Percentiles rank a stretch among this genome's conserved stretches.
Evolutionary conservation across 352 stramenopile species (phyloP).

Genomic region (Phytophthora nicotianae): DNA sequence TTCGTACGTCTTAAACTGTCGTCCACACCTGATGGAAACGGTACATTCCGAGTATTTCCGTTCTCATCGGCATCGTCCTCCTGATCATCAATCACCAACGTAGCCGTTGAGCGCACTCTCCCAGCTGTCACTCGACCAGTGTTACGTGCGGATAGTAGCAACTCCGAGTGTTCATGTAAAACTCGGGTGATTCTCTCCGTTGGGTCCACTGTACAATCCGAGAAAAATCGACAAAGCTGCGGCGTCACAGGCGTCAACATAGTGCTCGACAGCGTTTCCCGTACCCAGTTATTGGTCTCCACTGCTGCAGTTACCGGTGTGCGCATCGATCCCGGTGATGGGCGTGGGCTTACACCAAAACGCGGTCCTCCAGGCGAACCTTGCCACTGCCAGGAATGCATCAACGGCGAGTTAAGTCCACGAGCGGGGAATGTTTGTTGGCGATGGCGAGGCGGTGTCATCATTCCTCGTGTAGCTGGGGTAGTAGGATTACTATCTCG

Average conservation of each 20-base stretch:
- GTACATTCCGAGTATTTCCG: slow-evolving; percentile 16
- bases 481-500: slow-evolving; percentile 27
- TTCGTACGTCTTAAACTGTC: slow-evolving; percentile 79
- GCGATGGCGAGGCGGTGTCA: slow-evolving; percentile 46
- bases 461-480: slow-evolving; percentile 26
- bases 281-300: slow-evolving; percentile 85
- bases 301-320: slow-evolving; percentile 82
- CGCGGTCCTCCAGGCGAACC: slow-evolving; percentile 41
- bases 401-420: slow-evolving; percentile 34
- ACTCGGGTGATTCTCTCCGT: slow-evolving; percentile 58
- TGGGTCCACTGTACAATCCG: slow-evolving; percentile 60
- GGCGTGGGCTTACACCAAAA: slow-evolving; percentile 35
- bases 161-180: slow-evolving; percentile 53
- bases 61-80: slow-evolving; percentile 28
- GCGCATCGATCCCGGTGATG: slow-evolving; percentile 56
- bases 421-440: slow-evolving; percentile 23
- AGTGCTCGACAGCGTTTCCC: slow-evolving; percentile 55
- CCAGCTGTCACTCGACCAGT: slow-evolving; percentile 17
- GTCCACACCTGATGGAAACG: slow-evolving; percentile 57
- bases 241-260: slow-evolving; percentile 44
- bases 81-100: slow-evolving; percentile 27
- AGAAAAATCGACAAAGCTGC: slow-evolving; percentile 64
- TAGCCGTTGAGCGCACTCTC: slow-evolving; percentile 16
- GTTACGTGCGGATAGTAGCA: slow-evolving; percentile 50
- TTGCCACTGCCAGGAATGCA: slow-evolving; percentile 74